These are phyloP conservation scores for Ophiocordyceps camponoti-saundersi DNA, from an alignment of 2,329 filamentous ascomycete species.

Conservation along the genomic window DNA sequence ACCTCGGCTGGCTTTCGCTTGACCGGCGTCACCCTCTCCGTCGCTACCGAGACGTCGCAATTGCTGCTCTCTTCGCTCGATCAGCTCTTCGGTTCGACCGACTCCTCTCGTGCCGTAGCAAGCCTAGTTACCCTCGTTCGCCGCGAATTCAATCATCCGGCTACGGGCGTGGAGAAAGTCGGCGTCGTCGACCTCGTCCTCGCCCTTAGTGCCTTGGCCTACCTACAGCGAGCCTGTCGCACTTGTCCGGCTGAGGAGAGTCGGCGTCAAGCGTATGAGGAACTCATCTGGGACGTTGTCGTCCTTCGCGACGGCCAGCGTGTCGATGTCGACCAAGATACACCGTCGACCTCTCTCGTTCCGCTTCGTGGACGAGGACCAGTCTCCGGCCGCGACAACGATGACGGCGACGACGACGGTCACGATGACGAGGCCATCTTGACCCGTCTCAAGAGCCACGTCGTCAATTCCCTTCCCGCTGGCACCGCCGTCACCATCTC, in stretches of 20 bases:
- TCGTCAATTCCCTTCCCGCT: conserved; percentile 33
- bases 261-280: conserved; percentile 29
- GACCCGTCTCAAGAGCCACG: conserved; percentile 31
- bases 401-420: neutral
- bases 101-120: conserved; percentile 49
- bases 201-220: conserved; percentile 42
- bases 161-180: conserved; percentile 42
- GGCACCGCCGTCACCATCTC: conserved; percentile 43
- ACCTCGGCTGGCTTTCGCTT: conserved; percentile 43
- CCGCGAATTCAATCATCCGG: conserved; percentile 46
- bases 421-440: conserved; percentile 24
- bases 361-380: neutral
- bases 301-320: conserved; percentile 40
- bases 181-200: conserved; percentile 43
- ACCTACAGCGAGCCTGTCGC: conserved; percentile 40
- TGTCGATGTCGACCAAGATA: conserved; percentile 29
- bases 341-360: conserved; percentile 7
- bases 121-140: conserved; percentile 48
- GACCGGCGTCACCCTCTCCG: conserved; percentile 35
- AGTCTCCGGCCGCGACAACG: neutral
- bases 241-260: conserved; percentile 32
- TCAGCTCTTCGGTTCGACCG: conserved; percentile 50
- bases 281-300: conserved; percentile 50
- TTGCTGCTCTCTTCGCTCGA: conserved; percentile 42
- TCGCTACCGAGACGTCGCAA: conserved; percentile 38